Percentiles rank a stretch among this genome's conserved stretches.
phyloP scores from a whole-genome alignment of 2,329 filamentous ascomycete genomes.

The Alternaria rosae region DNA sequence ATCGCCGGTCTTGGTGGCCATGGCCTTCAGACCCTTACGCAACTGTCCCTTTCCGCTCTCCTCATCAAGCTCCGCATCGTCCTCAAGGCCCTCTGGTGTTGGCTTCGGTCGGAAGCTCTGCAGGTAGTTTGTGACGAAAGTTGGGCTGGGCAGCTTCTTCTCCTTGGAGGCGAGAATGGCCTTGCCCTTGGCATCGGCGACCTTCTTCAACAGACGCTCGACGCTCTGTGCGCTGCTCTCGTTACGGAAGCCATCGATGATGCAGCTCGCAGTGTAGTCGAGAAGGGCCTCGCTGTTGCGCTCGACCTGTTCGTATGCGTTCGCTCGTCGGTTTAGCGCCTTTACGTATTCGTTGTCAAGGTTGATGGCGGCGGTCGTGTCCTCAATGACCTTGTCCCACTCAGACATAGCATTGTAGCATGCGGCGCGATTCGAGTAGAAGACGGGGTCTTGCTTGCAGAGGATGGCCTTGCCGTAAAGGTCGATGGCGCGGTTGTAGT shows the following conservation, averaged over 20 bases:
- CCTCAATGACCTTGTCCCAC: slow-evolving; percentile 96
- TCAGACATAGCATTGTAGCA: slow-evolving; percentile 93
- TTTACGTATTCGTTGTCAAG: slow-evolving; percentile 97
- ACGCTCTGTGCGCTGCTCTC: slow-evolving; percentile 87
- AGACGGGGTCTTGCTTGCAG: slow-evolving; percentile 96
- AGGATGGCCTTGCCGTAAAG: slow-evolving; percentile 95
- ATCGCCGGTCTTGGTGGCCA: slow-evolving; percentile 86
- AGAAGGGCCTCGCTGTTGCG: slow-evolving; percentile 93
- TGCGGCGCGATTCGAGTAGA: slow-evolving; percentile 97
- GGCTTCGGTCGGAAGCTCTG: slow-evolving; percentile 93
- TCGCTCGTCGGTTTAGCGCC: slow-evolving; percentile 93
- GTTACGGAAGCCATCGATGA: slow-evolving; percentile 97
- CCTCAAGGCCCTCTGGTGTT: slow-evolving; percentile 81
- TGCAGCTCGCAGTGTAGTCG: slow-evolving; percentile 98
- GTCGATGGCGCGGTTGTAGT: slow-evolving; percentile 91
- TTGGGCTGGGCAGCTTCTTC: slow-evolving; percentile 90
- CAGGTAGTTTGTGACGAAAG: slow-evolving; percentile 97
- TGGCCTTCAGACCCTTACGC: slow-evolving; percentile 79
- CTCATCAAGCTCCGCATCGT: slow-evolving; percentile 77
- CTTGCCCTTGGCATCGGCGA: slow-evolving; percentile 93
- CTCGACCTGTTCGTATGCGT: slow-evolving; percentile 92
- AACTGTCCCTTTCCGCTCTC: slow-evolving; percentile 85
- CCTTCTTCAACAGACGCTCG: slow-evolving; percentile 93
- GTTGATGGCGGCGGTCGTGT: slow-evolving; percentile 91
- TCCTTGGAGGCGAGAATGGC: slow-evolving; percentile 81